Percentiles rank a stretch among this genome's conserved stretches.
Evolutionary conservation across 805 yeast genomes (phyloP).

Genomic region (Candida suzukii): DNA sequence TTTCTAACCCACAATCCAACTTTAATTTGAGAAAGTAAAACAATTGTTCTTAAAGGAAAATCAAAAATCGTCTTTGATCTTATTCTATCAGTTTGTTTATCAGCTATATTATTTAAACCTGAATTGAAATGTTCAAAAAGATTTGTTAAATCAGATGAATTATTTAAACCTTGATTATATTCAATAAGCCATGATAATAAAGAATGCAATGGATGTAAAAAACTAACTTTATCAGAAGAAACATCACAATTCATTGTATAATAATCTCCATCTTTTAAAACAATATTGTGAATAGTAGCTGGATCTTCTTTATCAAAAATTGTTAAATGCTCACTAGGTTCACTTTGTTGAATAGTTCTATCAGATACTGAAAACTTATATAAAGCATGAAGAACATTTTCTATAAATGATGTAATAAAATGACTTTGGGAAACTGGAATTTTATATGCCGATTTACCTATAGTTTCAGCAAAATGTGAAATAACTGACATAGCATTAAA

Average conservation of each 20-base stretch:
- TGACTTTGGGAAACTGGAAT: constrained; percentile 2
- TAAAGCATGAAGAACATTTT: not conserved
- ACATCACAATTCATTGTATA: constrained; percentile 34
- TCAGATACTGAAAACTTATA: not conserved
- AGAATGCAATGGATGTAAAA: constrained; percentile 76
- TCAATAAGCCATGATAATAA: constrained; percentile 68
- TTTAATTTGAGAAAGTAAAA: constrained; percentile 73
- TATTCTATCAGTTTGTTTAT: not conserved
- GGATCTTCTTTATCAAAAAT: constrained; percentile 12
- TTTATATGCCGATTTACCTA: constrained; percentile 38
- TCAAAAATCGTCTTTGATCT: constrained; percentile 41
- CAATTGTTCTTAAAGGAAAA: constrained; percentile 71
- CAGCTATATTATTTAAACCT: not conserved
- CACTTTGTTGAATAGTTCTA: not conserved
- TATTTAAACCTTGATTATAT: constrained; percentile 26
- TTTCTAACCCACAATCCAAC: constrained; percentile 93
- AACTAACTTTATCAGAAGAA: constrained; percentile 46
- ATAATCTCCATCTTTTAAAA: constrained; percentile 13
- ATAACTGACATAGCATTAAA: constrained; percentile 65
- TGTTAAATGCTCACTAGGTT: not conserved
- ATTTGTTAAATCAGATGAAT: constrained; percentile 17
- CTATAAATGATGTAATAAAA: not conserved
- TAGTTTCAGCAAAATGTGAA: constrained; percentile 50
- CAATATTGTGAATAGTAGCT: constrained; percentile 12
- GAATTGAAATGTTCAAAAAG: not conserved